Base-by-base conservation (phyloP, 108 stramenopile species). In the Mediolabrus comicus region DNA sequence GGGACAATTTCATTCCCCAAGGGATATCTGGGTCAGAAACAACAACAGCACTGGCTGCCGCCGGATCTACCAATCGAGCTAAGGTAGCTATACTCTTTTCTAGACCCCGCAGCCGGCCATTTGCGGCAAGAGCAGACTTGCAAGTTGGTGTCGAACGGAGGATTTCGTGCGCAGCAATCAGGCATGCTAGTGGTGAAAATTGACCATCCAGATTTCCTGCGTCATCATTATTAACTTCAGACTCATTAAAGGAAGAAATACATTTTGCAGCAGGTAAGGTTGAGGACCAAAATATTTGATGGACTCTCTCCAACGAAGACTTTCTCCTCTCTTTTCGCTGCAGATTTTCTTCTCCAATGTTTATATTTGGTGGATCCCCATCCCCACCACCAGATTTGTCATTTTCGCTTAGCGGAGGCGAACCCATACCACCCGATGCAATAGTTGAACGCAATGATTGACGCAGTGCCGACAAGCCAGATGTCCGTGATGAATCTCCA, bases 131-230 rank as follows among this genome's bases (percentile, higher is more conserved):
- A 25, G 72, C n/a, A 8, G 65, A 31, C 27, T 56, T 34, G 28
- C 53, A 32, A 2, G 53, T 28, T 26, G 71, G 65, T 55, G 22
- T 52, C 14, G 66, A 58, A 19, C 67, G 72, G 4, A 79, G 65
- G 24, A 79, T 67, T 62, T 79, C 77, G 34, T 79, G 67, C 6
- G 77, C 65, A 14, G 77, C 72, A 0, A 79, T 62, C 9, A 77
- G 72, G 26, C 77, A 77, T 3, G 77, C 77, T 6, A 74, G 66
- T n/a, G 77, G 72, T 29, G 72, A 67, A n/a, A 73, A 59, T 9
- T 27, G 14, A 53, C 46, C 65, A 53, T 46, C 36, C 13, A 17
- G 19, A 17, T 31, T 16, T 33, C 29, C 65, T 29, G 49, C 17
- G 7, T 27, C 26, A 17, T 59, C 62, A 65, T 3, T n/a, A 25